Conservation (phyloP, 192 early-diverging fungal species). For the Chytriomyces sp. region DNA sequence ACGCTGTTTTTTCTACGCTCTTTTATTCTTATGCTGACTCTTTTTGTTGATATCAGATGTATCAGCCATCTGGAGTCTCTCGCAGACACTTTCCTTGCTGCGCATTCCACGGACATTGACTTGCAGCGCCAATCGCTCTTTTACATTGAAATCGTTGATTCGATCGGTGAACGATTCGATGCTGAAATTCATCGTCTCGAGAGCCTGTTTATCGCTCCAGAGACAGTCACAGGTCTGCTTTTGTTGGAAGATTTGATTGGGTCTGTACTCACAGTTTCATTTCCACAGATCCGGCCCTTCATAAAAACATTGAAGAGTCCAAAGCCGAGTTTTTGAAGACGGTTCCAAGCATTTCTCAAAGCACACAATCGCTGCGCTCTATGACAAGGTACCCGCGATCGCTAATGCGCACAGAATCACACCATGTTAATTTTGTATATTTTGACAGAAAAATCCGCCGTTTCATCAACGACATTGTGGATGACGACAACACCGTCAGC, state of each 20-base stretch:
- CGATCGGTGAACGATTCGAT: conserved; percentile 36
- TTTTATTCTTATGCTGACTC: conserved; percentile 1
- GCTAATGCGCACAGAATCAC: neutral
- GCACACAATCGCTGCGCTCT: neutral
- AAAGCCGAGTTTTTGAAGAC: conserved; percentile 24
- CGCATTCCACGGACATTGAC: neutral
- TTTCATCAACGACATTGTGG: conserved; percentile 25
- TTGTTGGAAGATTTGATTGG: neutral
- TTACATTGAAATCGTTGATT: conserved; percentile 34
- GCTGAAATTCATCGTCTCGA: conserved; percentile 39
- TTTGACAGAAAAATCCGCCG: conserved; percentile 37
- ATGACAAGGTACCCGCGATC: conserved; percentile 29
- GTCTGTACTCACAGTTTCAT: neutral
- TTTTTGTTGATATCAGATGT: conserved; percentile 46
- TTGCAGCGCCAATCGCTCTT: conserved; percentile 31
- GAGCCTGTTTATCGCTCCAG: conserved; percentile 18
- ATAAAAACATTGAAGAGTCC: conserved; percentile 1
- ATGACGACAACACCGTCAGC: conserved; percentile 8
- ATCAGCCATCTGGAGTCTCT: conserved; percentile 71
- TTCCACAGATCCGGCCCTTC: conserved; percentile 11
- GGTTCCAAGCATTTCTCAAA: conserved; percentile 25
- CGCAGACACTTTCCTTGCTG: conserved; percentile 65
- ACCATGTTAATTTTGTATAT: neutral
- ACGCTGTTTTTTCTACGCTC: neutral
- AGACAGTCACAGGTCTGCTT: neutral